phyloP scores from a whole-genome alignment of 2,329 filamentous ascomycete genomes.

The Pseudocercospora crystallina region DNA sequence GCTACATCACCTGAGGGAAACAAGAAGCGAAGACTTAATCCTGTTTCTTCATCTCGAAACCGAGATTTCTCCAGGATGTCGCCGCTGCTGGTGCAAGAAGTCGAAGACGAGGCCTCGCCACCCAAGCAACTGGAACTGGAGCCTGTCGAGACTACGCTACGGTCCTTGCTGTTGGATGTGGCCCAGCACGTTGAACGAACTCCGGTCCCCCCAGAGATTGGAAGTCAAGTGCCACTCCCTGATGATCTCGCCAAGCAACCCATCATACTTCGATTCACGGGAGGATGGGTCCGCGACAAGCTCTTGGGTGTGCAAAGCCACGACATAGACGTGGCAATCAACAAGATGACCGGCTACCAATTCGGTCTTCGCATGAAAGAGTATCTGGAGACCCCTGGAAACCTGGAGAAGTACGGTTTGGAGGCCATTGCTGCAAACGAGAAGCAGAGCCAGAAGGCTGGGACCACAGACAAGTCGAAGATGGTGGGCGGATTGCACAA shows the following conservation, averaged over 20 bases:
- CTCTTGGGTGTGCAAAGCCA: constrained; percentile 69
- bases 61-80: constrained; percentile 27
- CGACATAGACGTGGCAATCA: constrained; percentile 84
- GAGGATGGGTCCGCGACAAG: constrained; percentile 86
- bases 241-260: constrained; percentile 47
- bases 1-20: constrained; percentile 28
- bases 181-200: constrained; percentile 63
- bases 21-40: constrained; percentile 32
- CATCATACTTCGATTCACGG: constrained; percentile 70
- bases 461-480: constrained; percentile 46
- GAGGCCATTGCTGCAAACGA: constrained; percentile 39
- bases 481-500: constrained; percentile 78
- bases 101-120: constrained; percentile 26
- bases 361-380: constrained; percentile 70
- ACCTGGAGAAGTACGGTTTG: constrained; percentile 61
- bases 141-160: constrained; percentile 68
- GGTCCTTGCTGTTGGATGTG: constrained; percentile 78
- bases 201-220: constrained; percentile 23
- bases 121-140: constrained; percentile 57
- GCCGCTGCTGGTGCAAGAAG: constrained; percentile 33
- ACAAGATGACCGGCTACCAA: constrained; percentile 76
- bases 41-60: constrained; percentile 12
- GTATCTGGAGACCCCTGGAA: constrained; percentile 63
- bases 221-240: constrained; percentile 40
- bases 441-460: constrained; percentile 41